phyloP scores from a whole-genome alignment of 2,329 filamentous ascomycete genomes.

The Calonectria naviculata region DNA sequence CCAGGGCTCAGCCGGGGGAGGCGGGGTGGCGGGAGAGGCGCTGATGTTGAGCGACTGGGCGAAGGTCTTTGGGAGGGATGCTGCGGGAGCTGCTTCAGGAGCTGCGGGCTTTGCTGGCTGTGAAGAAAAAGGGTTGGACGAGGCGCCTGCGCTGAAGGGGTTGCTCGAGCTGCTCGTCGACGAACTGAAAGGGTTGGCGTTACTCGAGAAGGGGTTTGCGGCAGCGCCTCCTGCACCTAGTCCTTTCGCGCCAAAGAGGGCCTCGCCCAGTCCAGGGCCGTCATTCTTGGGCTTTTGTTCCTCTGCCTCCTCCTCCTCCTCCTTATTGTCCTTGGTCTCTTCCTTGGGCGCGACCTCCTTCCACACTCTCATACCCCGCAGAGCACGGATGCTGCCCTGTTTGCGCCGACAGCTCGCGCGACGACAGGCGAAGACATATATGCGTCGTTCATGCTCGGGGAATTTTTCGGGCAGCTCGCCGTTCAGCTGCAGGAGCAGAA shows the following conservation, averaged over 20 bases:
- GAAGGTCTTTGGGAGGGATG: slow-evolving; percentile 70
- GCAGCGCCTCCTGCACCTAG: slow-evolving; percentile 49
- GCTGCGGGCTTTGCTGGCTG: slow-evolving; percentile 47
- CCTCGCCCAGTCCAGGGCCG: slow-evolving; percentile 68
- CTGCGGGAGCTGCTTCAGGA: slow-evolving; percentile 40
- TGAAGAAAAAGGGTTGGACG: slow-evolving; percentile 44
- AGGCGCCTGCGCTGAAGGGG: slow-evolving; percentile 42
- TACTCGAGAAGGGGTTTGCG: slow-evolving; percentile 71
- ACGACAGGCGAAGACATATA: slow-evolving; percentile 89
- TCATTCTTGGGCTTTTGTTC: slow-evolving; percentile 48
- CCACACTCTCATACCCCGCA: slow-evolving; percentile 75
- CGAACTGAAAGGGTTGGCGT: slow-evolving; percentile 60
- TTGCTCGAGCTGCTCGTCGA: slow-evolving; percentile 39
- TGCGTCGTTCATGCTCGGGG: slow-evolving; percentile 84
- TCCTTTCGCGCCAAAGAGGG: slow-evolving; percentile 75
- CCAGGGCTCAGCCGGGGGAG: slow-evolving; percentile 75
- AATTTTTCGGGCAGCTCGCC: slow-evolving; percentile 89
- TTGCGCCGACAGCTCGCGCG: slow-evolving; percentile 84
- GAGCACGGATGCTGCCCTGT: slow-evolving; percentile 80
- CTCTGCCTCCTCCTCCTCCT: slow-evolving; percentile 44
- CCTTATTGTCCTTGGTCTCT: slow-evolving; percentile 43
- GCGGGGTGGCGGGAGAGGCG: slow-evolving; percentile 50
- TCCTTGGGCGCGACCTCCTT: slow-evolving; percentile 47
- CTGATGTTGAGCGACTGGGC: slow-evolving; percentile 83
- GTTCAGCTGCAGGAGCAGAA: slow-evolving; percentile 89